These are phyloP conservation scores for Populus deltoides DNA, from an alignment of 345 rosid genomes.

Conservation along the genomic window DNA sequence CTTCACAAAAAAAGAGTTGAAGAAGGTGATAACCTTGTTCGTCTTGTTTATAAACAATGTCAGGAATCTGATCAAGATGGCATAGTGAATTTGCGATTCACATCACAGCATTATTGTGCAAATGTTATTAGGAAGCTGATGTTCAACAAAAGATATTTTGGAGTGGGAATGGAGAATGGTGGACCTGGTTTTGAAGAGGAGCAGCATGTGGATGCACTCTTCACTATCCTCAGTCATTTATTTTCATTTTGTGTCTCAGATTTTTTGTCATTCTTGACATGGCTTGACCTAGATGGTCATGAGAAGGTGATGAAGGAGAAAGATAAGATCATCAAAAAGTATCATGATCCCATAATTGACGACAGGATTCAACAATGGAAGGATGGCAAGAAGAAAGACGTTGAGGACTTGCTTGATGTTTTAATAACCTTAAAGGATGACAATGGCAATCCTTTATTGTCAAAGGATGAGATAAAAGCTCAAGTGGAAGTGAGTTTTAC, in stretches of 20 bases:
- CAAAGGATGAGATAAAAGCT: not conserved
- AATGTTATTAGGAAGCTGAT: slow-evolving; percentile 44
- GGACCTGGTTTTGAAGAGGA: slow-evolving; percentile 49
- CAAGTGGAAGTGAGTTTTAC: slow-evolving; percentile 7
- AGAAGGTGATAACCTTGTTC: slow-evolving; percentile 38
- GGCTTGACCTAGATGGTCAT: slow-evolving; percentile 55
- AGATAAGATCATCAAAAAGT: slow-evolving; percentile 28
- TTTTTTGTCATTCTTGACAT: slow-evolving; percentile 40
- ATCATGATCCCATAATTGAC: slow-evolving; percentile 48
- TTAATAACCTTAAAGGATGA: slow-evolving; percentile 23
- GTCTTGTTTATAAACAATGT: slow-evolving; percentile 4
- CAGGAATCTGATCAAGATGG: not conserved
- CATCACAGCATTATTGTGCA: slow-evolving; percentile 37
- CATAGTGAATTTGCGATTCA: slow-evolving; percentile 27
- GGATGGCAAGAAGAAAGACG: slow-evolving; percentile 17
- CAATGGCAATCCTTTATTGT: not conserved
- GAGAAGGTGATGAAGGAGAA: slow-evolving; percentile 35
- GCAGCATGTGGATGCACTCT: slow-evolving; percentile 43
- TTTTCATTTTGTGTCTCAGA: slow-evolving; percentile 49
- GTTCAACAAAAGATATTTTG: slow-evolving; percentile 40
- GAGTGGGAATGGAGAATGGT: slow-evolving; percentile 30
- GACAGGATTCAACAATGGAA: slow-evolving; percentile 39
- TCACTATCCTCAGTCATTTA: slow-evolving; percentile 32
- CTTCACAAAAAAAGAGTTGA: slow-evolving; percentile 39
- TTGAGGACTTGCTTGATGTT: slow-evolving; percentile 47